These are phyloP conservation scores for Phanerochaete carnosa DNA, from an alignment of 768 basidiomycete species.

Conservation along the genomic window DNA sequence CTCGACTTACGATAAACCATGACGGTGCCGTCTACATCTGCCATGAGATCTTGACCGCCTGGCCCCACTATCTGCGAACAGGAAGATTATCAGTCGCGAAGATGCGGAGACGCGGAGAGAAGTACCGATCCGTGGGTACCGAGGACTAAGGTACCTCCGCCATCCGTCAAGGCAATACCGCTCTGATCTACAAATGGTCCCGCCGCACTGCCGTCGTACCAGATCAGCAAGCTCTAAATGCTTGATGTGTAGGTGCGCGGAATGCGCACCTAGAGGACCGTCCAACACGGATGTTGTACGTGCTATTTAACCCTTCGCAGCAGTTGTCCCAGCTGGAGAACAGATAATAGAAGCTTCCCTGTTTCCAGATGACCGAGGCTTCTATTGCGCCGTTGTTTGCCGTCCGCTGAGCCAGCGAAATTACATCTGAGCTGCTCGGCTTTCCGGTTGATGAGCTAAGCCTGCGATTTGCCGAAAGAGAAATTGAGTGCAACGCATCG, in stretches of 20 bases:
- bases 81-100: background rate
- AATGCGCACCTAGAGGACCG: constrained; percentile 31
- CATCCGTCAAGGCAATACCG: constrained; percentile 41
- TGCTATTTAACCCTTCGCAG: constrained; percentile 43
- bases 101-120: background rate
- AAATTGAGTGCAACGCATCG: too few relatives aligned
- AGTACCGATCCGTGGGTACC: constrained; percentile 40
- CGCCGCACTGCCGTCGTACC: constrained; percentile 24
- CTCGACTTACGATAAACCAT: constrained; percentile 45
- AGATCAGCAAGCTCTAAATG: background rate
- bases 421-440: constrained; percentile 34
- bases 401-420: constrained; percentile 43
- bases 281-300: constrained; percentile 60
- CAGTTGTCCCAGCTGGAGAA: constrained; percentile 56
- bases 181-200: constrained; percentile 46
- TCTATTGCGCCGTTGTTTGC: constrained; percentile 44
- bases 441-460: background rate
- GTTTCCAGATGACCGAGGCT: constrained; percentile 35
- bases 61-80: constrained; percentile 43
- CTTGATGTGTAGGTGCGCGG: background rate
- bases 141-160: constrained; percentile 53
- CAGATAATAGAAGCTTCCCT: constrained; percentile 47
- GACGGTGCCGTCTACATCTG: constrained; percentile 42
- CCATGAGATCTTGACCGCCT: constrained; percentile 50
- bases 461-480: background rate